Base-by-base conservation (phyloP, 192 early-diverging fungal genomes). In the Gaertneriomyces sp. region DNA sequence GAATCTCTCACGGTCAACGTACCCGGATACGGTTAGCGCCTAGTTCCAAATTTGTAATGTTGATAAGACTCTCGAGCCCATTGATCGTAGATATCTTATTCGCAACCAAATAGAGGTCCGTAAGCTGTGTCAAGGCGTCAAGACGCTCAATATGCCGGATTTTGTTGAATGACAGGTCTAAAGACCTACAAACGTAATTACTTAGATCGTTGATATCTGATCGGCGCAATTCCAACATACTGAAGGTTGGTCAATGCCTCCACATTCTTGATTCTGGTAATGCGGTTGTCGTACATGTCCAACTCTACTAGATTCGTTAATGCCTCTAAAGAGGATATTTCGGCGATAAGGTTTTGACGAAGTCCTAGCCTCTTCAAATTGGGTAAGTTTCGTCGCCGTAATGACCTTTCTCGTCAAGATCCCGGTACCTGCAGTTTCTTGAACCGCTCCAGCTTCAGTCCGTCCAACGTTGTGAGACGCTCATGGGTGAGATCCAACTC, bases 151-250 rank as follows among this genome's bases (percentile, higher is more conserved):
- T 90, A 39, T 75, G 71, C 40, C 86, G 87, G 63, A 99, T 93
- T 63, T 94, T 94, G 79, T 99, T 99, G 80, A 95, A 99, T 6
- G 94, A 96, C 56, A 99, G 75, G 65, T 99, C 96, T 45, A 98
- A 77, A 1, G 67, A 79, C 19, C 81, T 82, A 54, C 14, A 63
- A 51, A 6, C 7, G 0, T 9, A 42, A 14, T 40, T 51, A 14
- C 43, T 25, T 7, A 44, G 11, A n/a, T 14, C 44, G 41, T 45
- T 20, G 12, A 33, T 33, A 49, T 49, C 2, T 17, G 47, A 17
- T 49, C 8, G 38, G 33, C 16, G 54, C 4, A 6, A 12, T 5
- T 45, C 9, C 19, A 61, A 40, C 74, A 74, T 76, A 91, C 87
- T 60, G 77, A 47, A 98, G 75, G 39, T 84, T 72, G 3, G 64